phyloP scores from a whole-genome alignment of 2,329 filamentous ascomycete species.

The Lecanosticta acicola region DNA sequence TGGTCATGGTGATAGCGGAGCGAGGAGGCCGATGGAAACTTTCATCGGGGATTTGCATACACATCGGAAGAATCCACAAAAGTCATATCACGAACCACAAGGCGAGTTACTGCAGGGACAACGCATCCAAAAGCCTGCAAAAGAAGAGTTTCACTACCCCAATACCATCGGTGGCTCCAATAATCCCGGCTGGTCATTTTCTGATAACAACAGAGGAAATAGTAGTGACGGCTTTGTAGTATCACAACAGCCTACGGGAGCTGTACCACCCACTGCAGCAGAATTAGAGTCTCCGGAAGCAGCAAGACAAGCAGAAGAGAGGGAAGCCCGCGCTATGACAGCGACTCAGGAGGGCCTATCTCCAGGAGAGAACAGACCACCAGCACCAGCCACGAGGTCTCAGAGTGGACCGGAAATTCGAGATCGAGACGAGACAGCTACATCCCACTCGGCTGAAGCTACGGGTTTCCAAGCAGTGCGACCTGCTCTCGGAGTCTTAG shows the following conservation, averaged over 20 bases:
- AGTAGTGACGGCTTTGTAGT: conserved; percentile 11
- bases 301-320: background rate
- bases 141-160: conserved; percentile 37
- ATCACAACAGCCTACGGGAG: conserved; percentile 9
- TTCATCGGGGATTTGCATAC: conserved; percentile 37
- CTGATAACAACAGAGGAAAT: conserved; percentile 7
- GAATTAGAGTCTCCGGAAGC: conserved; percentile 19
- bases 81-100: conserved; percentile 39
- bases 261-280: conserved; percentile 6
- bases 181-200: conserved; percentile 8
- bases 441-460: conserved; percentile 1
- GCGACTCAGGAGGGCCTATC: too few relatives aligned
- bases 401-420: conserved; percentile 8
- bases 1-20: background rate
- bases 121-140: conserved; percentile 25
- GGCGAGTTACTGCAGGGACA: conserved; percentile 41
- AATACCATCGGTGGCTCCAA: conserved; percentile 14
- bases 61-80: conserved; percentile 30
- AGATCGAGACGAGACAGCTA: conserved; percentile 6
- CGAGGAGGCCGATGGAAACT: conserved; percentile 6
- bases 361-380: conserved; percentile 3
- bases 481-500: conserved; percentile 6
- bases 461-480: conserved; percentile 3
- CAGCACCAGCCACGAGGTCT: conserved; percentile 5
- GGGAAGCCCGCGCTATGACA: too few relatives aligned